Percentiles rank a stretch among this genome's conserved stretches.
Evolutionary conservation across 2,329 filamentous ascomycete genomes (phyloP).

Genomic region (Colletotrichum tabaci): DNA sequence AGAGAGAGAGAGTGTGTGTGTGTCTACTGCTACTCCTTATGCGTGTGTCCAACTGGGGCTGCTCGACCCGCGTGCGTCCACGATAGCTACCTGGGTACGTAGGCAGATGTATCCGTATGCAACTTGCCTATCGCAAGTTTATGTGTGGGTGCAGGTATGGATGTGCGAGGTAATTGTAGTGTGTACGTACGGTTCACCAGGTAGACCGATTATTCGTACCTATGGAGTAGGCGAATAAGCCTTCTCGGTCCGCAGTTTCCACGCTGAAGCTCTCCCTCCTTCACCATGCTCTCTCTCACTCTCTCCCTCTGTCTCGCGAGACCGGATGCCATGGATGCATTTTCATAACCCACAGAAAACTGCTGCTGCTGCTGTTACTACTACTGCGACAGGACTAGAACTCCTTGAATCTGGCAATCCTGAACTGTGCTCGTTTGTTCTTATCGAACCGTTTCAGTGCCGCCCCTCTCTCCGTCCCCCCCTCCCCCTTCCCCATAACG

Average conservation of each 20-base stretch:
- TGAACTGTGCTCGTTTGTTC: conserved; percentile 36
- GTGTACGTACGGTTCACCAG: too few species aligned
- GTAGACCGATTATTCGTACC: neutral
- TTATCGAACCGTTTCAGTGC: conserved; percentile 43
- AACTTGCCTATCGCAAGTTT: conserved; percentile 15
- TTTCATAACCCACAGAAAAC: conserved; percentile 32
- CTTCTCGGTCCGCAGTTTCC: conserved; percentile 18
- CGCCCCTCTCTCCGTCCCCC: conserved; percentile 14
- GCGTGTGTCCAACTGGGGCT: conserved; percentile 28
- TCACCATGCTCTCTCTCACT: too few species aligned
- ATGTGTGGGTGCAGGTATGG: conserved; percentile 11
- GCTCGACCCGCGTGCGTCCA: conserved; percentile 24
- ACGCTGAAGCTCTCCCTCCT: conserved; percentile 4
- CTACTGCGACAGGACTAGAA: conserved; percentile 23
- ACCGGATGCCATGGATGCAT: conserved; percentile 20
- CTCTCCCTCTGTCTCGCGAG: neutral
- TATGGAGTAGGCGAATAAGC: neutral
- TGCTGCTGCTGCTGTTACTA: conserved; percentile 5
- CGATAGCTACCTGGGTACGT: conserved; percentile 9
- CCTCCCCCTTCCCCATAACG: conserved; percentile 39
- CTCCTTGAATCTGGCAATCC: conserved; percentile 30
- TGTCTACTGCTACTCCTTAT: neutral
- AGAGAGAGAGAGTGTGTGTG: conserved; percentile 8
- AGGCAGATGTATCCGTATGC: conserved; percentile 20
- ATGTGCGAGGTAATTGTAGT: neutral